Evolutionary conservation across 2,329 filamentous ascomycete species (phyloP).

Genomic region (Diaporthe citriasiana): DNA sequence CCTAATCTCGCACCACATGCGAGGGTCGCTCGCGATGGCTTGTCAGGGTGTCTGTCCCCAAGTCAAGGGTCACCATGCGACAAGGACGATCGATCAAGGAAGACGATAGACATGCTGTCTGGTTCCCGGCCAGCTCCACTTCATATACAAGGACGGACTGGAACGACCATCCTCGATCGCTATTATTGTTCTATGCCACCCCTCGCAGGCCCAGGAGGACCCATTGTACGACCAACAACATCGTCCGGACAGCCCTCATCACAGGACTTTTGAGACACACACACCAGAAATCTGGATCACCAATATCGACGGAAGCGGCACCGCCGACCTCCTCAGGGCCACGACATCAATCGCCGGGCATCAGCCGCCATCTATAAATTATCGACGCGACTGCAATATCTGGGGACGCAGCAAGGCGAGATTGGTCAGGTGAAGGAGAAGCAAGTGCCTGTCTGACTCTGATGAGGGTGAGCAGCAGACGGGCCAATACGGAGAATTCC

Average conservation of each 20-base stretch:
- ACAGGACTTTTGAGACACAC: constrained; percentile 10
- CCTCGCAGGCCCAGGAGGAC: constrained; percentile 1
- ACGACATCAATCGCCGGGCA: not conserved
- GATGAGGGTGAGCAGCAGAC: constrained; percentile 19
- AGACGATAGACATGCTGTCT: constrained; percentile 3
- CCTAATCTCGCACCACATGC: constrained; percentile 23
- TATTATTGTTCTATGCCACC: not conserved
- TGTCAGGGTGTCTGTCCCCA: constrained; percentile 11
- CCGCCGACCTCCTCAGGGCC: not conserved
- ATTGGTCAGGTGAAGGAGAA: constrained; percentile 24
- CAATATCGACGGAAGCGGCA: constrained; percentile 6
- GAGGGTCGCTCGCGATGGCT: constrained; percentile 30
- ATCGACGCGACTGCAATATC: constrained; percentile 13
- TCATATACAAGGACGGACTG: constrained; percentile 18
- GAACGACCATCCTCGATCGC: not conserved
- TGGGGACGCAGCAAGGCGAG: constrained; percentile 14
- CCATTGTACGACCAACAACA: constrained; percentile 12
- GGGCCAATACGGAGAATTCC: constrained; percentile 25
- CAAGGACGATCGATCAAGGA: constrained; percentile 6
- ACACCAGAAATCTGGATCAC: not conserved
- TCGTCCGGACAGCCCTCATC: not conserved
- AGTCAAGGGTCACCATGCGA: constrained; percentile 18
- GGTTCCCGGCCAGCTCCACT: not conserved
- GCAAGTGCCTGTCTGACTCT: constrained; percentile 30
- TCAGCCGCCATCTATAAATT: constrained; percentile 11